Evolutionary conservation across 2,329 filamentous ascomycete species (phyloP), one percentile per base, ranked within the genome.

Genomic region (Fusarium penzigii): DNA sequence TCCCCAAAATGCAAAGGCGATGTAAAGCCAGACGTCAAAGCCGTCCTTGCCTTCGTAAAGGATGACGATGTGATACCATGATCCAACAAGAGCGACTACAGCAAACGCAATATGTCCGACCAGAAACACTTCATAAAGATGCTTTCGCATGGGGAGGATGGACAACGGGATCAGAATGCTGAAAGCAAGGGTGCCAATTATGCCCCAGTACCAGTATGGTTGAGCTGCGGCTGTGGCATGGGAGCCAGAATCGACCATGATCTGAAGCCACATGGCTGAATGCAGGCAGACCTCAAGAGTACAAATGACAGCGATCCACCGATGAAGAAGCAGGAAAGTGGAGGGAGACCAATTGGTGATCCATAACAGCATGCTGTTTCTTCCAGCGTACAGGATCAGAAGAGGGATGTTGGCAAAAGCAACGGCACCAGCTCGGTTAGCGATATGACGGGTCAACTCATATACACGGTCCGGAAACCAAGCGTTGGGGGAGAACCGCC

Each of bases 341-440:
- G 72, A 71, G 53, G 78, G 74, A 1, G 69, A 73, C 77, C 78
- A 81, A 56, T 77, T 71, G 1, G 79, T 80, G 2, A 79, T 39
- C 65, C 72, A 76, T 0, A 81, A 68, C 0, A 80, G 68, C 3
- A 80, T 17, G 48, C 77, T 80, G 56, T 82, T 81, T 1, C 79
- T 66, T 0, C 72, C 67, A 0, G 73, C 68, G 48, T 75, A 80
- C 3, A 82, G 68, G 12, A 80, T 62, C 0, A 75, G 45, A 0
- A 81, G 57, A 0, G 77, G 72, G 0, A 77, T 44, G 9, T 75
- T 70, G 6, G 71, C 70, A 43, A 77, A 74, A 5, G 65, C 65
- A 5, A 79, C 54, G 2, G 67, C 59, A 5, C 78, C 78, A 5
- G 72, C 69, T 1, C 78, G 72, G 52, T 75, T 73, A 1, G 66